Conservation (phyloP, 2,329 filamentous ascomycete species). For the Trichoderma oligosporum region DNA sequence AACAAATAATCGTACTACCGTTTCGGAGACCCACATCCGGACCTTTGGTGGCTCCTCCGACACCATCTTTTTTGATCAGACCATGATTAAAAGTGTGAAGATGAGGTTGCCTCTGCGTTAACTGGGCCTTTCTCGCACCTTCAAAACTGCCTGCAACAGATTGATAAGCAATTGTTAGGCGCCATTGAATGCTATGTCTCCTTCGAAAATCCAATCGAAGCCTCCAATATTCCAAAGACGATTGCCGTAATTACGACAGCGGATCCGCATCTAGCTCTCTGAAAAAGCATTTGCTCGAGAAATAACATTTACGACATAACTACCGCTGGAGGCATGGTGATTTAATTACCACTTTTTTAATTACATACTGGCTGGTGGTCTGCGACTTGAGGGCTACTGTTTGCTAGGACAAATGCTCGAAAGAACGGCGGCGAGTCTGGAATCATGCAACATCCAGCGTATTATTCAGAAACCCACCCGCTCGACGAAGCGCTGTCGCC, state of each 20-base stretch:
- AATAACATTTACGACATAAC: background rate
- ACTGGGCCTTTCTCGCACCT: background rate
- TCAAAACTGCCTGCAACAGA: background rate
- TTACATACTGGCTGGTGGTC: constrained; percentile 8
- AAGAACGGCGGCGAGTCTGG: constrained; percentile 53
- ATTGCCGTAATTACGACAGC: background rate
- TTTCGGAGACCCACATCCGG: constrained; percentile 13
- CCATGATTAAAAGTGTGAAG: constrained; percentile 17
- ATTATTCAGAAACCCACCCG: constrained; percentile 41
- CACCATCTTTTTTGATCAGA: constrained; percentile 19
- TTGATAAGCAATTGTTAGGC: background rate
- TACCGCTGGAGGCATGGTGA: constrained; percentile 17
- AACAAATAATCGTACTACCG: background rate
- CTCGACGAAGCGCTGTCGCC: constrained; percentile 39
- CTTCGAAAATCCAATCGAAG: background rate
- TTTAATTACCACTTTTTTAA: background rate
- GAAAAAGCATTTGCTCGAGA: background rate
- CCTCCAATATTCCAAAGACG: background rate
- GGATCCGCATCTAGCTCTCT: background rate
- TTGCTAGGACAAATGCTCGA: constrained; percentile 48
- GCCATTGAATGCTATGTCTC: constrained; percentile 18
- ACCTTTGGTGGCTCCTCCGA: constrained; percentile 16
- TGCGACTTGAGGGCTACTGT: constrained; percentile 2
- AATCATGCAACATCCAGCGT: constrained; percentile 54
- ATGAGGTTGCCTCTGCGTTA: constrained; percentile 14